A percentile compares a stretch with the other conserved stretches of the same genome.
Conservation (phyloP, 2,329 filamentous ascomycete species). For the Cyphellophora europaea region DNA sequence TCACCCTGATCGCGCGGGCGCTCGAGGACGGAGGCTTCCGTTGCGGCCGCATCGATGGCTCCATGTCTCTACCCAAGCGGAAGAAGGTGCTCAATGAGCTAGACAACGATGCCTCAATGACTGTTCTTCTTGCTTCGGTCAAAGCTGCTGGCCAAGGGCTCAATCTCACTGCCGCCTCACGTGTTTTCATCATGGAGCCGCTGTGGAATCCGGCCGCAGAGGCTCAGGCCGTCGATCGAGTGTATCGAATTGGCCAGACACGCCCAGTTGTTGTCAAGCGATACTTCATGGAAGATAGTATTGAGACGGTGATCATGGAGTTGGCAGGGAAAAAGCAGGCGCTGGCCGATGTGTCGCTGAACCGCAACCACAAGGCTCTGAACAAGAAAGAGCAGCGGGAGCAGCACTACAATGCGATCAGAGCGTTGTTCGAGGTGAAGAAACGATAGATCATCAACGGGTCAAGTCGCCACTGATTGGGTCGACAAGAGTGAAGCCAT, state of each 20-base stretch:
- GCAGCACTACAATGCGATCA: constrained; percentile 18
- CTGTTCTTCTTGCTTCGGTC: constrained; percentile 84
- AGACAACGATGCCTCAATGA: constrained; percentile 59
- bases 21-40: constrained; percentile 57
- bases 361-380: constrained; percentile 35
- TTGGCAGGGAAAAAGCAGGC: constrained; percentile 89
- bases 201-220: constrained; percentile 96
- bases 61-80: constrained; percentile 68
- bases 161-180: constrained; percentile 77
- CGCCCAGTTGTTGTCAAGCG: constrained; percentile 78
- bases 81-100: constrained; percentile 69
- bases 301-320: constrained; percentile 87
- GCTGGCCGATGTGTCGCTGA: constrained; percentile 79
- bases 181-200: constrained; percentile 95
- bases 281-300: constrained; percentile 82
- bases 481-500: neutral
- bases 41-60: constrained; percentile 80
- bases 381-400: constrained; percentile 19
- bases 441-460: neutral
- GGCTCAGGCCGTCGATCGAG: constrained; percentile 86
- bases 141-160: constrained; percentile 85
- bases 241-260: constrained; percentile 83
- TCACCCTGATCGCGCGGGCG: constrained; percentile 83
- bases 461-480: neutral
- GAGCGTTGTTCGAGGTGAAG: constrained; percentile 17